Base-by-base conservation (phyloP, 495 filamentous ascomycete species). In the Xylaria curta region DNA sequence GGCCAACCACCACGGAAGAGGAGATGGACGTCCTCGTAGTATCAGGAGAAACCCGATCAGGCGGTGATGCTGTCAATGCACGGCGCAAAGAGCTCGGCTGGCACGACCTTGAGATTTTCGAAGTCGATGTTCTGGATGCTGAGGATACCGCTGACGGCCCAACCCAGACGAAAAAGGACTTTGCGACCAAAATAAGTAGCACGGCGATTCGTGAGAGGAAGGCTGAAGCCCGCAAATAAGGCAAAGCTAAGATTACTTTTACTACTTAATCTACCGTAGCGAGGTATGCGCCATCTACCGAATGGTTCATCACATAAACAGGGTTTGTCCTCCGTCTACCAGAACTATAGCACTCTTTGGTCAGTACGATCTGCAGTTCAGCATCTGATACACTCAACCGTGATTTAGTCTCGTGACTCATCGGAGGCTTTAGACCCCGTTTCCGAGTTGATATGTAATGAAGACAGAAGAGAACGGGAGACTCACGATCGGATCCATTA, bases 141-240 rank as follows among this genome's bases (percentile, higher is more conserved):
- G 85, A 87, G 13, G 91, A 91, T 51, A 79, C 85, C 40, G 78
- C 85, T 9, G 87, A 87, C 12, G 83, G 82, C 53, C 74, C 75
- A 4, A 74, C 65, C 8, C 76, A 78, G 65, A 81, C 82, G 17
- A 86, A 89, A 46, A 87, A 89, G 44, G 85, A 87, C 61, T 97
- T 95, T 78, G 88, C 90, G 4, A 85, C 87, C 38, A 99, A 97
- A 81, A 92, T 99, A 76, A 97, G 95, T 85, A 98, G 96, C 80
- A 94, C 93, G 1, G 91, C 81, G 33, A 88, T 88, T 68, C 80
- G 87, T 31, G 80, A 85, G 75, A 81, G 81, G 63, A 84, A 77
- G 64, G 85, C 86, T 31, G 81, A 83, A 56, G 76, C 77, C 70
- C 69, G 47, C 42, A 71, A 61, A 47, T 74, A 73, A 47, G n/a